These are phyloP conservation scores for Cunninghamia lanceolata DNA, from an alignment of 75 land plant genomes.

Conservation along the genomic window DNA sequence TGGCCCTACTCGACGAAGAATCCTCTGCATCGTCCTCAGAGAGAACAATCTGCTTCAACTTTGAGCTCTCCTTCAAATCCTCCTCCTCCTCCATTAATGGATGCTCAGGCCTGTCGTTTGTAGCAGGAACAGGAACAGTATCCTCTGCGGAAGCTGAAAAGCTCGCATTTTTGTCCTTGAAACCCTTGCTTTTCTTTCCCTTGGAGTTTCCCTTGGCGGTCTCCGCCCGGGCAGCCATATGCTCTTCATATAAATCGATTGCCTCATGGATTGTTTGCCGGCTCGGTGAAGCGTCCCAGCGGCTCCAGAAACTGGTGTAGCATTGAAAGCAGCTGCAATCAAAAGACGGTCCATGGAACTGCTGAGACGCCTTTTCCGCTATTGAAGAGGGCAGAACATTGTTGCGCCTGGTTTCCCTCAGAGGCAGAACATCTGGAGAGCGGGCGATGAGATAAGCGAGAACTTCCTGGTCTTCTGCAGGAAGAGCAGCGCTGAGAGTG, in stretches of 20 bases:
- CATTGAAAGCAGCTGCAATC: conserved; percentile 57
- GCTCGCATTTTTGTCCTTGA: background rate
- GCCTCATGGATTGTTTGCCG: conserved; percentile 54
- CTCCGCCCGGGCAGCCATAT: conserved; percentile 16
- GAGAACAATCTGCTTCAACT: background rate
- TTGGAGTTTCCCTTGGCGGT: background rate
- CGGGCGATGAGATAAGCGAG: conserved; percentile 58
- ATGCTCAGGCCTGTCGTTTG: background rate
- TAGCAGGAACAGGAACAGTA: background rate
- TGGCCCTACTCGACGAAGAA: background rate
- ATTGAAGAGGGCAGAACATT: background rate
- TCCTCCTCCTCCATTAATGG: background rate
- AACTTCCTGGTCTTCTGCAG: conserved; percentile 48
- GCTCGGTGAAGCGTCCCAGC: conserved; percentile 66
- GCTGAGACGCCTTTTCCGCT: background rate
- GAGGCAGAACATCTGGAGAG: conserved; percentile 17
- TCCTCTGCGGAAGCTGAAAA: background rate
- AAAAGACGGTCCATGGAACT: conserved; percentile 27
- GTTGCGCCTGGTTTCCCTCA: background rate
- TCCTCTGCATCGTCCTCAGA: background rate
- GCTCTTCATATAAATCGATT: conserved; percentile 52
- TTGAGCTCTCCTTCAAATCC: background rate
- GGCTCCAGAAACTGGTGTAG: conserved; percentile 55
- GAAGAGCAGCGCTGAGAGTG: conserved; percentile 38
- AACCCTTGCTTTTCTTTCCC: conserved; percentile 5